A percentile compares a stretch with the other conserved stretches of the same genome.
These are phyloP conservation scores for Yamadazyma dushanensis DNA, from an alignment of 1,139 yeast genomes.

Conservation along the genomic window DNA sequence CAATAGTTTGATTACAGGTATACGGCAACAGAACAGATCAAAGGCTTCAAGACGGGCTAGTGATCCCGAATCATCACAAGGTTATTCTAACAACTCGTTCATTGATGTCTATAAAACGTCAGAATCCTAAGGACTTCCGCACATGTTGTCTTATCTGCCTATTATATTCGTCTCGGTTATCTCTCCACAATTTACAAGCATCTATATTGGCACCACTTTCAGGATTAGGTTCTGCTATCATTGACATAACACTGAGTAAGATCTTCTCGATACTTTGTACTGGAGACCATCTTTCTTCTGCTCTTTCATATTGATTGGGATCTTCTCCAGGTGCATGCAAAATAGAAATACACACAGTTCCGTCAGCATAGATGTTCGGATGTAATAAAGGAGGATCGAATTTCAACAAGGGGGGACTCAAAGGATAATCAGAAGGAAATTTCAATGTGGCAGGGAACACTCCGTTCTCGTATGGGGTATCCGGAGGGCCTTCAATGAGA, in stretches of 20 bases:
- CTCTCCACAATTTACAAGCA: constrained; percentile 95
- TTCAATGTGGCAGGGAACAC: constrained; percentile 78
- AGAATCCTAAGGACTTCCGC: constrained; percentile 63
- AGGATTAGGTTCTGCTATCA: constrained; percentile 96
- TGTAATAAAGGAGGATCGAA: constrained; percentile 86
- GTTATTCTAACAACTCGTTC: no score
- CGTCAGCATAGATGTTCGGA: constrained; percentile 92
- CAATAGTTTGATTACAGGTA: background rate
- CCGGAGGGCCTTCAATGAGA: constrained; percentile 88
- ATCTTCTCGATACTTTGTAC: constrained; percentile 96
- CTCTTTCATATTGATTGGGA: constrained; percentile 91
- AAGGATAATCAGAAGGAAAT: constrained; percentile 91
- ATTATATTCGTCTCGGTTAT: constrained; percentile 67
- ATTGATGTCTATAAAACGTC: no score
- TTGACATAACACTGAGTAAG: constrained; percentile 84
- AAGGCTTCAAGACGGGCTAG: no score
- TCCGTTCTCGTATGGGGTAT: constrained; percentile 91
- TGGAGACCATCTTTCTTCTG: constrained; percentile 98
- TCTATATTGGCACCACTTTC: constrained; percentile 97
- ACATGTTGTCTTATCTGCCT: constrained; percentile 66
- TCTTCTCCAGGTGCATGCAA: constrained; percentile 97
- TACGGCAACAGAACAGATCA: background rate
- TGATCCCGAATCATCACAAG: no score
- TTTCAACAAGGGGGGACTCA: constrained; percentile 83
- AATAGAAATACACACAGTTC: constrained; percentile 93